phyloP scores from a whole-genome alignment of 108 stramenopile genomes.

The Chaetoceros tenuissimus region DNA sequence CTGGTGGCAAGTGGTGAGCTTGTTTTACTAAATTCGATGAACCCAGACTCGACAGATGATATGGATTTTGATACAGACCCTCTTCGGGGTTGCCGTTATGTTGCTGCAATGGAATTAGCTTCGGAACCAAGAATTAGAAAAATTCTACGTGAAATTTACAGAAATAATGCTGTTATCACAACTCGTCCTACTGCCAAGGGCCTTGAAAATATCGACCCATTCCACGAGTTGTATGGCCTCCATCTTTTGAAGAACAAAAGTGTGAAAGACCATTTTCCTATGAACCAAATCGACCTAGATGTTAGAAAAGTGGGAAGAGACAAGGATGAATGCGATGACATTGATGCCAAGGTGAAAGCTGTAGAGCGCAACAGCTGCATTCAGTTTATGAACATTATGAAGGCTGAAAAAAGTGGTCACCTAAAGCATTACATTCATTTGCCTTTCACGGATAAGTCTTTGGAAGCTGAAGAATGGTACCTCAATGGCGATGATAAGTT shows the following conservation, averaged over 20 bases:
- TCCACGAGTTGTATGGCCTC: conserved; percentile 82
- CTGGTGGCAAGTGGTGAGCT: conserved; percentile 78
- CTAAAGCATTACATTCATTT: conserved; percentile 60
- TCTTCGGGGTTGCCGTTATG: conserved; percentile 72
- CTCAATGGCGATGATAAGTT: conserved; percentile 29
- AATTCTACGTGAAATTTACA: conserved; percentile 57
- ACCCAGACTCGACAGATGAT: conserved; percentile 32
- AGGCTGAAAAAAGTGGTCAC: conserved; percentile 68
- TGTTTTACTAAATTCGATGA: conserved; percentile 50
- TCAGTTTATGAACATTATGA: conserved; percentile 73
- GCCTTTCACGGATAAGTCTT: conserved; percentile 29
- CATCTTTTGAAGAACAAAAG: conserved; percentile 72
- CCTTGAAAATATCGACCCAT: conserved; percentile 62
- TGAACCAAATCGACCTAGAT: conserved; percentile 42
- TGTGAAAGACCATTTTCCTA: conserved; percentile 74
- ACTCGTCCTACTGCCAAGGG: conserved; percentile 81
- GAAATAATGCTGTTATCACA: conserved; percentile 52
- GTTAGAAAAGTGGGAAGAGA: conserved; percentile 34
- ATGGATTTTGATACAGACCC: conserved; percentile 51
- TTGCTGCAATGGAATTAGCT: conserved; percentile 84
- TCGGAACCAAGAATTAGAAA: conserved; percentile 78
- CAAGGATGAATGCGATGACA: conserved; percentile 46
- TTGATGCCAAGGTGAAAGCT: conserved; percentile 52
- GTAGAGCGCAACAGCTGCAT: conserved; percentile 59
- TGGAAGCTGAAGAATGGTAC: conserved; percentile 49